A percentile compares a stretch with the other conserved stretches of the same genome.
These are phyloP conservation scores for Microdochium bolleyi DNA, from an alignment of 2,329 filamentous ascomycete species.

Conservation along the genomic window DNA sequence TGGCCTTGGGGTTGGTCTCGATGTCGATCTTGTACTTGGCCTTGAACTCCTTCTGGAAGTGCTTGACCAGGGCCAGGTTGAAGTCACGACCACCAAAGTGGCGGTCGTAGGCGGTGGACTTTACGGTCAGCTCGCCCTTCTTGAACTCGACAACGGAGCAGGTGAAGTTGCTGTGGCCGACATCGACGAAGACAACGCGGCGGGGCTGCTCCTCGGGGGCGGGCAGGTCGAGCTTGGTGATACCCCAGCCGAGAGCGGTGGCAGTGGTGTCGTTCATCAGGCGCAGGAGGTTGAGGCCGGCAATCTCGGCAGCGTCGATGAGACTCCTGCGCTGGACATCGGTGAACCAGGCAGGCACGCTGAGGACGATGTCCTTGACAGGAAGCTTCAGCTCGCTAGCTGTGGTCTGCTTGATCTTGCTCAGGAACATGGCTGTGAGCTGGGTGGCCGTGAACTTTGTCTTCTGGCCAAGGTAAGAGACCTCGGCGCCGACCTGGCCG, in stretches of 20 bases:
- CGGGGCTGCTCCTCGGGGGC: constrained; percentile 83
- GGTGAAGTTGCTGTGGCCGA: constrained; percentile 95
- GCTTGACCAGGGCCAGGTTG: constrained; percentile 88
- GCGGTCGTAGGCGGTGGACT: constrained; percentile 85
- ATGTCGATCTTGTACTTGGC: constrained; percentile 98
- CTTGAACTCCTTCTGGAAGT: constrained; percentile 93
- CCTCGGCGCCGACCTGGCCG: constrained; percentile 91
- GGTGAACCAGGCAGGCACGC: constrained; percentile 94
- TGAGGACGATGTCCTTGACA: constrained; percentile 89
- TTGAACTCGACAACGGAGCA: constrained; percentile 90
- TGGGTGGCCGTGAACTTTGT: constrained; percentile 92
- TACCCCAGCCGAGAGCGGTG: constrained; percentile 90
- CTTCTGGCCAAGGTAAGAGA: constrained; percentile 89
- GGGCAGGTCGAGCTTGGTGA: constrained; percentile 91
- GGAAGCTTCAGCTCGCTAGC: constrained; percentile 81
- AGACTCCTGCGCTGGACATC: constrained; percentile 85
- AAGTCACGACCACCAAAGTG: constrained; percentile 98
- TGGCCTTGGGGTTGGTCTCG: constrained; percentile 80
- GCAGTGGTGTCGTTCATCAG: constrained; percentile 98
- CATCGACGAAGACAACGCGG: constrained; percentile 85
- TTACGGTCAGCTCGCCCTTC: constrained; percentile 93
- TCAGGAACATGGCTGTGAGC: constrained; percentile 89
- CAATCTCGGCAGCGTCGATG: constrained; percentile 87
- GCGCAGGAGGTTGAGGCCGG: constrained; percentile 83
- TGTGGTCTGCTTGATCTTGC: constrained; percentile 86